Conservation (phyloP, 2,329 filamentous ascomycete genomes). For the Amylocarpus encephaloides region DNA sequence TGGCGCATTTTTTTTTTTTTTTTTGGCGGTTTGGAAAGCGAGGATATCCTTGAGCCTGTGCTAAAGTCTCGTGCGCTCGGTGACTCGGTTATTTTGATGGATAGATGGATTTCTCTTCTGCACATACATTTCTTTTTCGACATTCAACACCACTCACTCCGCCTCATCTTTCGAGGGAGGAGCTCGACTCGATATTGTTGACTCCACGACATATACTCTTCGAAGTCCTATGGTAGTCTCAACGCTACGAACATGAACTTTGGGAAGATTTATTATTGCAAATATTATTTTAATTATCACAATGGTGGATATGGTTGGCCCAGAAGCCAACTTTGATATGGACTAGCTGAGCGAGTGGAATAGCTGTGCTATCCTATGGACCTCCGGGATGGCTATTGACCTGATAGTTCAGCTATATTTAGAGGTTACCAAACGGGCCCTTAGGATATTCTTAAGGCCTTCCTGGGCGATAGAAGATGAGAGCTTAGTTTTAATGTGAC, state of each 20-base stretch:
- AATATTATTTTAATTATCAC: conserved; percentile 9
- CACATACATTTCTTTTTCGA: conserved; percentile 16
- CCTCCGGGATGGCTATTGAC: not conserved
- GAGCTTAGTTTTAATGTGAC: too few relatives aligned
- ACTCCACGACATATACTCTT: not conserved
- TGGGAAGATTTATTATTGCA: conserved; percentile 8
- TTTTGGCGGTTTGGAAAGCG: conserved; percentile 11
- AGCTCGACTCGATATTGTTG: conserved; percentile 2
- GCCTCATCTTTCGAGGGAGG: conserved; percentile 2
- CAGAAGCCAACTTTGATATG: not conserved
- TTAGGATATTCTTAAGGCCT: not conserved
- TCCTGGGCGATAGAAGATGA: too few relatives aligned
- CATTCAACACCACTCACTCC: conserved; percentile 15
- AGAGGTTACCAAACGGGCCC: conserved; percentile 1
- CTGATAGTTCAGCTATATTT: conserved; percentile 9
- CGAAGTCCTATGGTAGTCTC: conserved; percentile 1
- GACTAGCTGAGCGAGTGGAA: too few relatives aligned
- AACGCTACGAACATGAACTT: conserved; percentile 1
- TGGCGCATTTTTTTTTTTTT: conserved; percentile 22
- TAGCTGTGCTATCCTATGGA: not conserved
- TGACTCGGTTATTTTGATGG: conserved; percentile 17
- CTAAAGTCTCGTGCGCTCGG: conserved; percentile 30
- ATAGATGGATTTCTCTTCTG: conserved; percentile 9
- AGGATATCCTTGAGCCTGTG: conserved; percentile 28
- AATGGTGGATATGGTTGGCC: not conserved